Percentiles rank a stretch among this genome's conserved stretches.
Evolutionary conservation across 768 basidiomycete species (phyloP).

Genomic region (Leucocoprinus sp.): DNA sequence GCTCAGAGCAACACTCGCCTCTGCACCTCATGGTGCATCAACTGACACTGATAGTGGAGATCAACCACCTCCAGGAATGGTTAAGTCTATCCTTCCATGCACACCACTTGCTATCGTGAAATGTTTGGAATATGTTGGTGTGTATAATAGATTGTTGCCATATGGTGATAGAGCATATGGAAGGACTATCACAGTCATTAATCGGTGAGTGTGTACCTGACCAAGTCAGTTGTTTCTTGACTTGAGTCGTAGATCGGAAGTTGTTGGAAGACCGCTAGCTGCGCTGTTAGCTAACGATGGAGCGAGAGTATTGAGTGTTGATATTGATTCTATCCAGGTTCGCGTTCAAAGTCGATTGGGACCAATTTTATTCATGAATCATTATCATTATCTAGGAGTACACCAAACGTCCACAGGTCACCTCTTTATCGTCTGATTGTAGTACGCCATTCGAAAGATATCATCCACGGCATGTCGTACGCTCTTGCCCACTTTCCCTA

Average conservation of each 20-base stretch:
- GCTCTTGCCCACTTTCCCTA: constrained; percentile 58
- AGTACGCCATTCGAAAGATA: constrained; percentile 41
- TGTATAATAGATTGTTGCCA: constrained; percentile 87
- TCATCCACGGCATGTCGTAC: constrained; percentile 79
- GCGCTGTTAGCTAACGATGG: constrained; percentile 95
- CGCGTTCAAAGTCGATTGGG: background rate
- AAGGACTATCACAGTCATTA: constrained; percentile 88
- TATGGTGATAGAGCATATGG: constrained; percentile 96
- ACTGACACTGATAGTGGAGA: constrained; percentile 38
- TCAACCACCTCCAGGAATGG: constrained; percentile 70
- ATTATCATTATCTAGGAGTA: constrained; percentile 55
- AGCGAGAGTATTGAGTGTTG: constrained; percentile 89
- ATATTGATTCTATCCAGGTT: constrained; percentile 90
- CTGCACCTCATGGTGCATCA: constrained; percentile 22
- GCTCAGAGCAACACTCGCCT: constrained; percentile 34
- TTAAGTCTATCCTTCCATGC: constrained; percentile 96
- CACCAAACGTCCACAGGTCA: constrained; percentile 71
- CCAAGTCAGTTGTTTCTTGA: background rate
- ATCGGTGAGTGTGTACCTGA: constrained; percentile 47
- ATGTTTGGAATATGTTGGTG: constrained; percentile 80
- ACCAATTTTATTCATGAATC: background rate
- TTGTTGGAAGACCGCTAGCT: constrained; percentile 94
- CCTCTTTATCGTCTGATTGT: constrained; percentile 15
- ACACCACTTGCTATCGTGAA: constrained; percentile 97
- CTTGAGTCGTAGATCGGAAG: constrained; percentile 63